Evolutionary conservation across 371 early-diverging fungal genomes (phyloP).

Genomic region (Paramicrosporidium saccamoebae): DNA sequence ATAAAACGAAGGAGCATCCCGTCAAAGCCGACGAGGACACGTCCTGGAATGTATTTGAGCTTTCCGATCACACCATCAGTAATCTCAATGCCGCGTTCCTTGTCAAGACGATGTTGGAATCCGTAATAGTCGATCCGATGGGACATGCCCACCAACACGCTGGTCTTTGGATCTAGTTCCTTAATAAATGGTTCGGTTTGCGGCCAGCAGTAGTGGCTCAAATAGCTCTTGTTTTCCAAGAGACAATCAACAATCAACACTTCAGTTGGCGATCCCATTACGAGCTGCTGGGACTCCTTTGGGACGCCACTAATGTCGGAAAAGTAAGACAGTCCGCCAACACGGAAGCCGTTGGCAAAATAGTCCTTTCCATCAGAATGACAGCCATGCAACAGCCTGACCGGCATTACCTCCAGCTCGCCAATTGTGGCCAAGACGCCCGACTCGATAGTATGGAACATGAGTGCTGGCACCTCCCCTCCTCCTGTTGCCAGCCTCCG

Average conservation of each 20-base stretch:
- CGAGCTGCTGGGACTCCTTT: slow-evolving; percentile 13
- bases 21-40: no score
- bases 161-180: no score
- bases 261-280: slow-evolving; percentile 14
- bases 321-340: slow-evolving; percentile 38
- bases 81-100: no score
- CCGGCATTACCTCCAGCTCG: slow-evolving; percentile 36
- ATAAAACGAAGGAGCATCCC: no score
- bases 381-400: slow-evolving; percentile 52
- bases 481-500: slow-evolving; percentile 33
- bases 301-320: slow-evolving; percentile 50
- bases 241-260: slow-evolving; percentile 41
- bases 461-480: slow-evolving; percentile 42
- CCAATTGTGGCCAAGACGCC: slow-evolving; percentile 16
- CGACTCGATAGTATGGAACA: slow-evolving; percentile 33
- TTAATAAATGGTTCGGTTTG: no score
- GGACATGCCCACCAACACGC: no score
- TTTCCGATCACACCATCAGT: no score
- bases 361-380: slow-evolving; percentile 23
- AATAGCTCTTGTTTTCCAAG: slow-evolving; percentile 1
- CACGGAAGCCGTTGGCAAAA: slow-evolving; percentile 36
- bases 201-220: no score
- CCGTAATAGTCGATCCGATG: no score
- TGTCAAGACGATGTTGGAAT: no score
- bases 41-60: no score